A percentile compares a stretch with the other conserved stretches of the same genome.
Evolutionary conservation across 2,329 filamentous ascomycete genomes (phyloP).

Genomic region (Calycina herbarum): DNA sequence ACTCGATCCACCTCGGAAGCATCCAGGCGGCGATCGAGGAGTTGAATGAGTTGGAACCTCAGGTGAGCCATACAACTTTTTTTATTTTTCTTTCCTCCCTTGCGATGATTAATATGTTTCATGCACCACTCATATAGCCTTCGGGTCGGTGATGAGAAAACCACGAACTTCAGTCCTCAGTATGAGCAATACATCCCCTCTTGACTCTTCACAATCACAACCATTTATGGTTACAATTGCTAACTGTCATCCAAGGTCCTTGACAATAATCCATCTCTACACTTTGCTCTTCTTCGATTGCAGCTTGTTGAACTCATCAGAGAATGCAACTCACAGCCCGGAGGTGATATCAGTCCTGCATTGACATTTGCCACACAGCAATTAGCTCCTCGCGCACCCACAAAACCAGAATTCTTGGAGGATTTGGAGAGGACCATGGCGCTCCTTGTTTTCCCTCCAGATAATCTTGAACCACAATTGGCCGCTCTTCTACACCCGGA

Average conservation of each 20-base stretch:
- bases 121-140: conserved; percentile 99
- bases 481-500: conserved; percentile 75
- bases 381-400: conserved; percentile 82
- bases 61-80: conserved; percentile 62
- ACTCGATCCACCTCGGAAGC: conserved; percentile 80
- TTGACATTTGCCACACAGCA: conserved; percentile 85
- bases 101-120: conserved; percentile 95
- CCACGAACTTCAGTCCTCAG: conserved; percentile 77
- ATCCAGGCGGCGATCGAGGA: conserved; percentile 83
- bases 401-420: conserved; percentile 75
- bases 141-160: conserved; percentile 88
- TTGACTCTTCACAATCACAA: neutral
- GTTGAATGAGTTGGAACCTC: conserved; percentile 85
- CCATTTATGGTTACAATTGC: conserved; percentile 10
- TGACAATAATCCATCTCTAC: conserved; percentile 77
- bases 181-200: conserved; percentile 62
- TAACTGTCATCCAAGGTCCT: conserved; percentile 64
- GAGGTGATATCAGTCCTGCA: conserved; percentile 71
- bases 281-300: conserved; percentile 85
- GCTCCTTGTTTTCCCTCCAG: conserved; percentile 82
- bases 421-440: conserved; percentile 93
- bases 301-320: conserved; percentile 95
- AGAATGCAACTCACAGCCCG: conserved; percentile 62
- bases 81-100: conserved; percentile 29
- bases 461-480: conserved; percentile 74